Evolutionary conservation across 805 yeast species (phyloP).

Genomic region (Kazachstania kunashirensis): DNA sequence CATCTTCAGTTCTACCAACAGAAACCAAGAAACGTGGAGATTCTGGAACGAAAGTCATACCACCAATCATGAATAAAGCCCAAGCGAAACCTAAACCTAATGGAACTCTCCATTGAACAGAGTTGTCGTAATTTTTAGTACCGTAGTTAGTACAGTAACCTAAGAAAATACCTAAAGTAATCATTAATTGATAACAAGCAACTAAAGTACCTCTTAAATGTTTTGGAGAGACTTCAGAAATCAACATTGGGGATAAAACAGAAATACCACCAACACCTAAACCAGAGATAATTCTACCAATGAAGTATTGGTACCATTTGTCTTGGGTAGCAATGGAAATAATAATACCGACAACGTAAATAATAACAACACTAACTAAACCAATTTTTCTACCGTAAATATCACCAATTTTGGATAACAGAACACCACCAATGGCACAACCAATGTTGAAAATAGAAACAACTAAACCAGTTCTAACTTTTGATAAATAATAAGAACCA

Average conservation of each 20-base stretch:
- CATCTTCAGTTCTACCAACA: slow-evolving; percentile 47
- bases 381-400: slow-evolving; percentile 57
- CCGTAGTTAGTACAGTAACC: slow-evolving; percentile 70
- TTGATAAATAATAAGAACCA: slow-evolving; percentile 37
- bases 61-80: slow-evolving; percentile 32
- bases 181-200: slow-evolving; percentile 58
- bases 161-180: slow-evolving; percentile 62
- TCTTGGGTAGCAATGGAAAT: slow-evolving; percentile 47
- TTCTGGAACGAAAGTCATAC: slow-evolving; percentile 51
- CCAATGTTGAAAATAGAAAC: slow-evolving; percentile 62
- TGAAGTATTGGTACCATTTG: slow-evolving; percentile 61
- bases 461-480: slow-evolving; percentile 40
- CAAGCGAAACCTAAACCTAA: slow-evolving; percentile 46
- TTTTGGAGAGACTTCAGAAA: slow-evolving; percentile 33
- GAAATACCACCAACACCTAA: slow-evolving; percentile 69
- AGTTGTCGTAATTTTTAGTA: slow-evolving; percentile 49
- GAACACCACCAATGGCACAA: slow-evolving; percentile 64
- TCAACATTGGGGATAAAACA: slow-evolving; percentile 63
- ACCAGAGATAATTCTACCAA: slow-evolving; percentile 64
- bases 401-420: slow-evolving; percentile 51
- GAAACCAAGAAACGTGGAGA: slow-evolving; percentile 60
- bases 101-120: slow-evolving; percentile 70
- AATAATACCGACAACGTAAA: slow-evolving; percentile 58
- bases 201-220: slow-evolving; percentile 61
- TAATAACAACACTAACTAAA: slow-evolving; percentile 49